Conservation (phyloP, 2,329 filamentous ascomycete species). For the Pseudocercospora musae region DNA sequence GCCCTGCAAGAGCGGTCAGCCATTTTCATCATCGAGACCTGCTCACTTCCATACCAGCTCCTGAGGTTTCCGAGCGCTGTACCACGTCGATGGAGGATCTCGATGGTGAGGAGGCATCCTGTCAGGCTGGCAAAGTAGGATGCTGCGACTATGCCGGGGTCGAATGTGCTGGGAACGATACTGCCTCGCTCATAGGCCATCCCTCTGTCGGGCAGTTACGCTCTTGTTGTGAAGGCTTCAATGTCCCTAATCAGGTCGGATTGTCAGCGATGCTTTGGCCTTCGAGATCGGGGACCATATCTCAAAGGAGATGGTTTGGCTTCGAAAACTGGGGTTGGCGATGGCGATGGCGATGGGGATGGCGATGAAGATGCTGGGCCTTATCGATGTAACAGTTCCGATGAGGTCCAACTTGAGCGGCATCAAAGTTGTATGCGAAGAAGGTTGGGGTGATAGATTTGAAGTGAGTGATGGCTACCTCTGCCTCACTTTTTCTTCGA, state of each 20-base stretch:
- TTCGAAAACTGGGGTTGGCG: too few species aligned
- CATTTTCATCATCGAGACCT: neutral
- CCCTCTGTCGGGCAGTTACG: neutral
- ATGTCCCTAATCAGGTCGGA: neutral
- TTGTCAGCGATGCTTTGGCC: neutral
- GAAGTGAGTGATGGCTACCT: neutral
- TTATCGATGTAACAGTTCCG: neutral
- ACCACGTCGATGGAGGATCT: constrained; percentile 66
- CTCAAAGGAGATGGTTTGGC: neutral
- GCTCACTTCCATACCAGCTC: constrained; percentile 29
- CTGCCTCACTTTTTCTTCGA: neutral
- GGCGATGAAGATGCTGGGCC: neutral
- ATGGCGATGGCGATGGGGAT: neutral
- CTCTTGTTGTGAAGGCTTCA: neutral
- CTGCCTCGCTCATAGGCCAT: constrained; percentile 6
- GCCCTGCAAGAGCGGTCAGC: constrained; percentile 32
- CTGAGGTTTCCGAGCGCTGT: constrained; percentile 31
- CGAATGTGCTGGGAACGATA: constrained; percentile 40
- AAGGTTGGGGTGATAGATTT: neutral
- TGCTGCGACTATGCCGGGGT: constrained; percentile 63
- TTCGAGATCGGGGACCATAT: neutral
- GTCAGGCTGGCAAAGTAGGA: constrained; percentile 69
- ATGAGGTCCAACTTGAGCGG: neutral
- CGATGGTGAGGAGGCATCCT: constrained; percentile 74
- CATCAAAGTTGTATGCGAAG: neutral